Conservation (phyloP, 139 green algal species). For the Volvox africanus region DNA sequence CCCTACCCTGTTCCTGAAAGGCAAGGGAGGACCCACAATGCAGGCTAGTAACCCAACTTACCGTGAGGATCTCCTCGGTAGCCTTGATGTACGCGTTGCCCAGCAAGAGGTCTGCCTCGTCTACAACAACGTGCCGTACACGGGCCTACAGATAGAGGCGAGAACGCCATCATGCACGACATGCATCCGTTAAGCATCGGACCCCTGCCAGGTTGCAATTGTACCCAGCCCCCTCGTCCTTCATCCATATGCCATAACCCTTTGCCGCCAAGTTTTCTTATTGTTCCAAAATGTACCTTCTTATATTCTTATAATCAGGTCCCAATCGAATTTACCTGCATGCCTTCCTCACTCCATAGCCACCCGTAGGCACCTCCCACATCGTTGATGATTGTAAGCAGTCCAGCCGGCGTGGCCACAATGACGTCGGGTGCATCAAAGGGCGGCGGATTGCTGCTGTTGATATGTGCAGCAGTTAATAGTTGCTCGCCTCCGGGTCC, state of each 20-base stretch:
- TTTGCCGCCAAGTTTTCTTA: too few species aligned
- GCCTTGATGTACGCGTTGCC: slow-evolving; percentile 74
- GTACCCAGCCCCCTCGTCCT: too few species aligned
- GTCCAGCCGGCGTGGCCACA: slow-evolving; percentile 80
- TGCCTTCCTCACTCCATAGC: slow-evolving; percentile 74
- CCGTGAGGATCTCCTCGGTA: slow-evolving; percentile 75
- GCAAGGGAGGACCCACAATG: not conserved
- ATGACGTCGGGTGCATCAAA: slow-evolving; percentile 77
- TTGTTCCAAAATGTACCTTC: too few species aligned
- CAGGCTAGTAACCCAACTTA: slow-evolving; percentile 28
- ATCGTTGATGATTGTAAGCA: slow-evolving; percentile 69
- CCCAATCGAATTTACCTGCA: not conserved
- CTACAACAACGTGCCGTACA: slow-evolving; percentile 86
- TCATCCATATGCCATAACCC: too few species aligned
- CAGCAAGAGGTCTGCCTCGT: slow-evolving; percentile 97
- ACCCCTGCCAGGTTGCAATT: too few species aligned
- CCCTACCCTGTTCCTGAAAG: too few species aligned
- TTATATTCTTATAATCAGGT: not conserved
- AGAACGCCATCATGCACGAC: not conserved
- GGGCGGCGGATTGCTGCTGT: slow-evolving; percentile 68
- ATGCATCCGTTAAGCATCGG: too few species aligned
- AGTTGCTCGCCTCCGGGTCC: slow-evolving; percentile 56
- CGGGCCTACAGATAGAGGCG: slow-evolving; percentile 29
- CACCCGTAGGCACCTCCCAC: slow-evolving; percentile 64
- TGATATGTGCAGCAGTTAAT: slow-evolving; percentile 61